Evolutionary conservation across 306 rosid species (phyloP).

Genomic region (Cucurbita pepo): DNA sequence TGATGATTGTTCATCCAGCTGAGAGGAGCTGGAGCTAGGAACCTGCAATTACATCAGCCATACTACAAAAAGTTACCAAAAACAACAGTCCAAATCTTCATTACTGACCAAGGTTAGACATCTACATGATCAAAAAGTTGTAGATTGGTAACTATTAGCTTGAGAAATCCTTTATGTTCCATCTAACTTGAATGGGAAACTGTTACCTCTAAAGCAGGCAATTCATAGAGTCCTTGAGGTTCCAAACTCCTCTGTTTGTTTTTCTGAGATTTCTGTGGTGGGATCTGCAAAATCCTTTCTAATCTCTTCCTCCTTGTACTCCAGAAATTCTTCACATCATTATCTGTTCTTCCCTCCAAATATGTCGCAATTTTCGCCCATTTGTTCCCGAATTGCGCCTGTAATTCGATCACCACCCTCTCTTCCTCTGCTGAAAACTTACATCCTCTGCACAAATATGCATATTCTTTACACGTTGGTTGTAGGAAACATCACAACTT

Average conservation of each 20-base stretch:
- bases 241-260: constrained; percentile 15
- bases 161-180: background rate
- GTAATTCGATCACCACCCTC: constrained; percentile 43
- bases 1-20: constrained; percentile 12
- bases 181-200: background rate
- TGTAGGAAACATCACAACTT: background rate
- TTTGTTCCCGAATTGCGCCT: constrained; percentile 46
- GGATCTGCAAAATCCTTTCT: constrained; percentile 21
- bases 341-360: constrained; percentile 46
- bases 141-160: background rate
- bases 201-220: background rate
- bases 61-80: background rate
- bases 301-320: constrained; percentile 36
- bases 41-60: constrained; percentile 20
- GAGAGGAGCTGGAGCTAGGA: constrained; percentile 16
- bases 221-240: background rate
- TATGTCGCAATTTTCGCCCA: constrained; percentile 51
- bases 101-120: background rate
- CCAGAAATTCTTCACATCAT: constrained; percentile 63
- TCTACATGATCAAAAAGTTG: background rate
- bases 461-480: background rate
- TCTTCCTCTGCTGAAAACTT: constrained; percentile 51
- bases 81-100: background rate
- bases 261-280: constrained; percentile 21
- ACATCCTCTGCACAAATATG: constrained; percentile 28